Conservation (phyloP, 805 yeast species). For the Barnettozyma sucrosica region DNA sequence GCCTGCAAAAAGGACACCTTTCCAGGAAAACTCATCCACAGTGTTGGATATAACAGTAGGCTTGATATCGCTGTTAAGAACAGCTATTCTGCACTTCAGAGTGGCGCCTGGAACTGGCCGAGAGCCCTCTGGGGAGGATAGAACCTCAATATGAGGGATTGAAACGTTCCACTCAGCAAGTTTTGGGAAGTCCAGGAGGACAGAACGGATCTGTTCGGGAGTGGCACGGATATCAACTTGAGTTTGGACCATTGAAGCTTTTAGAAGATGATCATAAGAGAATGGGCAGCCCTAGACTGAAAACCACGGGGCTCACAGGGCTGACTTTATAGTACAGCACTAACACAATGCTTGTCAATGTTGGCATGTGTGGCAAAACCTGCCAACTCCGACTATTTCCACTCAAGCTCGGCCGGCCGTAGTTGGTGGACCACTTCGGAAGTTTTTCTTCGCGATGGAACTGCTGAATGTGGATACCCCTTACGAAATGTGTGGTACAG, state of each 20-base stretch:
- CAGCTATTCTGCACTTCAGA: background rate
- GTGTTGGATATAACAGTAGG: background rate
- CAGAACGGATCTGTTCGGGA: slow-evolving; percentile 6
- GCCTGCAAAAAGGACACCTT: background rate
- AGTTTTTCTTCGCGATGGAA: too few relatives aligned
- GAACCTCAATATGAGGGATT: background rate
- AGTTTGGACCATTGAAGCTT: background rate
- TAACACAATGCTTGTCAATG: too few relatives aligned
- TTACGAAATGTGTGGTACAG: too few relatives aligned
- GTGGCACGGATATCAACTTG: slow-evolving; percentile 4
- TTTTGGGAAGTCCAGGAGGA: slow-evolving; percentile 2
- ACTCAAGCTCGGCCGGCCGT: too few relatives aligned
- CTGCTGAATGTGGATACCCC: too few relatives aligned
- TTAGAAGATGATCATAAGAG: too few relatives aligned
- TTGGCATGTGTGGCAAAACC: too few relatives aligned
- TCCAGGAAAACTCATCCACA: slow-evolving; percentile 6
- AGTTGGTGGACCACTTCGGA: too few relatives aligned
- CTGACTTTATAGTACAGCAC: background rate
- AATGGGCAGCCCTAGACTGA: too few relatives aligned
- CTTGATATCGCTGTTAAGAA: background rate
- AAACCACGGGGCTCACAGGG: too few relatives aligned
- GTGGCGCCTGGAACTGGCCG: background rate
- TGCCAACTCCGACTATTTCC: too few relatives aligned
- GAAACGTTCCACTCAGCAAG: slow-evolving; percentile 1
- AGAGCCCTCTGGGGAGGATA: background rate